Evolutionary conservation across 257 asterid species (phyloP), one percentile per base, ranked within the genome.

Genomic region (Nicotiana noctiflora): DNA sequence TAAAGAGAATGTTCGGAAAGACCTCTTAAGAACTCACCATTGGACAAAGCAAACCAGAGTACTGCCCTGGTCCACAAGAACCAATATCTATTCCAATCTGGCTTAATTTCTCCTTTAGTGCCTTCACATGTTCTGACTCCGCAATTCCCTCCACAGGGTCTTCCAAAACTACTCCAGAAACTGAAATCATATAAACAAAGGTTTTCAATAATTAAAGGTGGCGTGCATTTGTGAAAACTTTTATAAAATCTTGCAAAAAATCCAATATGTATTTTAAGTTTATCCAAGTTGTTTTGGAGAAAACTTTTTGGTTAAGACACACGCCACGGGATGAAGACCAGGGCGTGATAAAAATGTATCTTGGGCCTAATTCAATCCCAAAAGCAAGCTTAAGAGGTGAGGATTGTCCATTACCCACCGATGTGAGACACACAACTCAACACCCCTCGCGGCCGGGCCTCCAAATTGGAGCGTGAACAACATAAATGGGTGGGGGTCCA

Each of bases 1-100:
- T 61, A 29, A 19, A 6, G 5, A 15, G 56, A 83, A 49, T 44
- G 27, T 34, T 17, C 29, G 61, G 25, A 67, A 59, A 86, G 65
- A 76, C 27, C 25, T 66, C 25, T 65, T 34, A 74, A 70, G 74
- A 21, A 85, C 94, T 75, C 88, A 95, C 99, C 64, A 5, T 83
- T 57, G 99, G 98, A 82, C 99, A 95, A 75, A 82, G 62, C 84
- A 93, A 83, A 60, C 84, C 80, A 77, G 68, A 34, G 85, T 90
- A 77, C 77, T 92, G 99, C 34, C 99, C 99, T 0, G 98, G 96
- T 84, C 9, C 86, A 84, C 83, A 86, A 62, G 83, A 78, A 82
- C 53, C 56, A 32, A 60, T 82, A 79, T 90, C 88, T 21, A 95
- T 85, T 46, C 98, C 98, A 76, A 91, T 63, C 83, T 79, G 84